Evolutionary conservation across 139 green algal species (phyloP), one percentile per base, ranked within the genome.

Genomic region (Chlorella vulgaris): DNA sequence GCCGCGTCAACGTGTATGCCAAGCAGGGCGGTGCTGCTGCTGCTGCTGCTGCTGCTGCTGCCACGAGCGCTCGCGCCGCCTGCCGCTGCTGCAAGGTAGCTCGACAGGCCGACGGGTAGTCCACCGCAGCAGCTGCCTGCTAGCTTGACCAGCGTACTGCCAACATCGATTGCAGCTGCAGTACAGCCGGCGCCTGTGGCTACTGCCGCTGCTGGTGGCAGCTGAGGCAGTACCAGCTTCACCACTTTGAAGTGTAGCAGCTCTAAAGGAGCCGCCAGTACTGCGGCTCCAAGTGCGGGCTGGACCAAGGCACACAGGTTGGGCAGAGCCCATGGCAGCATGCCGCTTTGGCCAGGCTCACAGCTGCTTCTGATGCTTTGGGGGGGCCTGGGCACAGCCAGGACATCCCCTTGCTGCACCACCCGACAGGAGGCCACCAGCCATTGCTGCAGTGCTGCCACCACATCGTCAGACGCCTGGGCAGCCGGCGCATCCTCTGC

Each of bases 361-460:
- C 8, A 24, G 53, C 53, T 15, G 47, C 47, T 15, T 58, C 35
- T 26, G 31, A n/a, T n/a, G n/a, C n/a, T n/a, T 24, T 40, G 22
- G 53, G 36, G 51, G 24, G 33, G 29, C 31, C 51, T 8, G 4
- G 70, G 77, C 73, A 86, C 82, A 7, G 70, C 82, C 67, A 91
- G 73, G 50, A 91, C 62, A 42, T 91, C 87, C 3, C 87, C 85
- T 3, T 29, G 58, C 7, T 43, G n/a, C n/a, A 91, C 47, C 31
- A 86, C 36, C 22, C 85, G 62, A 18, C 35, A 58, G 8, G 29
- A 71, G 10, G 43, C 42, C 29, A 69, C 51, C 28, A 91, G 84
- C 75, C 85, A 81, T 10, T 38, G 35, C 62, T 85, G 74, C 66
- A 90, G 62, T 7, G 81, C 81, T 28, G 53, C 67, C 51, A 75